Conservation (phyloP, 768 basidiomycete genomes). For the Boletus reticuloceps region DNA sequence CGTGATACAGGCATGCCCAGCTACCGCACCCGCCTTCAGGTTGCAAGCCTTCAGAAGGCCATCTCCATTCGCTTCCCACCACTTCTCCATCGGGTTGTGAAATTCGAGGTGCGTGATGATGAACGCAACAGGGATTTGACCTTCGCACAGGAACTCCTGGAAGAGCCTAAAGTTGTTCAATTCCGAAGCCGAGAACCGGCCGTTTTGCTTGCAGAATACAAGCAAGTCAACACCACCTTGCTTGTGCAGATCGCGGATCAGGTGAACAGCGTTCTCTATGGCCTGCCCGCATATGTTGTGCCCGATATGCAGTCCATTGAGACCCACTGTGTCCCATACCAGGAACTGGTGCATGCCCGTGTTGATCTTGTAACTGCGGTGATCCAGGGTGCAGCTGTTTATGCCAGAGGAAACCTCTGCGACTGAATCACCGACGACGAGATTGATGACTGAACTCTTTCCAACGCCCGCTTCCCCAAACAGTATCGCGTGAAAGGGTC, state of each 20-base stretch:
- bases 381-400: slow-evolving; percentile 34
- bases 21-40: slow-evolving; percentile 12
- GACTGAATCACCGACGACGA: slow-evolving; percentile 25
- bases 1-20: slow-evolving; percentile 32
- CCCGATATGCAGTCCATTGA: slow-evolving; percentile 16
- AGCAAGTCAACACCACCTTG: slow-evolving; percentile 38
- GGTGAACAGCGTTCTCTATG: slow-evolving; percentile 22
- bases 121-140: slow-evolving; percentile 37
- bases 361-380: slow-evolving; percentile 19
- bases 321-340: slow-evolving; percentile 33
- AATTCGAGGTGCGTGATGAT: slow-evolving; percentile 40
- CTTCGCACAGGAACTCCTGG: slow-evolving; percentile 37
- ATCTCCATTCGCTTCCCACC: slow-evolving; percentile 28
- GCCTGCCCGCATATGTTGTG: slow-evolving; percentile 12
- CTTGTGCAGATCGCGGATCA: slow-evolving; percentile 31
- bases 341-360: slow-evolving; percentile 21
- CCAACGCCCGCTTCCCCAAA: slow-evolving; percentile 42
- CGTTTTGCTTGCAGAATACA: slow-evolving; percentile 33
- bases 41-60: slow-evolving; percentile 9
- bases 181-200: slow-evolving; percentile 28
- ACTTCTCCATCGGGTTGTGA: slow-evolving; percentile 26
- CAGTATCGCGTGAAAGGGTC: slow-evolving; percentile 31
- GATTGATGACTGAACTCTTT: slow-evolving; percentile 43
- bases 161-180: slow-evolving; percentile 35
- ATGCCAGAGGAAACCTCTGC: slow-evolving; percentile 27